Evolutionary conservation across 768 basidiomycete species (phyloP), one percentile per base, ranked within the genome.

Genomic region (Mycena kentingensis): DNA sequence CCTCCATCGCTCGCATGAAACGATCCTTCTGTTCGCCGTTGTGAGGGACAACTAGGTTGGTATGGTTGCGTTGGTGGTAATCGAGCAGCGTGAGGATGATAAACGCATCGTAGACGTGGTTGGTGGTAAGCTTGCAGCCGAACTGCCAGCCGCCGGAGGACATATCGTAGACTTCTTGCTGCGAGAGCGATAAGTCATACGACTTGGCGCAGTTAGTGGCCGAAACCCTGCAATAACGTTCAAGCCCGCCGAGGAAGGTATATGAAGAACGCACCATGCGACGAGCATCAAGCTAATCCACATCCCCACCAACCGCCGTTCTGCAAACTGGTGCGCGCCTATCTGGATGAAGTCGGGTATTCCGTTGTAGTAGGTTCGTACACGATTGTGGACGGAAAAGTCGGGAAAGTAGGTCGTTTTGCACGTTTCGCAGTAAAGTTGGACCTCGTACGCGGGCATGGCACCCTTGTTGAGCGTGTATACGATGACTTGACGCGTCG

Each of bases 71-170:
- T 6, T 55, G 5, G 13, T 51, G 36, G 41, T 69, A 62, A 10
- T 70, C 57, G n/a, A 72, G 63, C 2, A 70, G 59, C 1, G 64
- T 51, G 13, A 58, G n/a, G 4, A 66, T 57, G 21, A 68, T 38
- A 41, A 69, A 71, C 1, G 52, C 64, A 55, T 67, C 63, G 63
- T 65, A 71, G 15, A 70, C 61, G 28, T 68, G 64, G 19, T 67
- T 60, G 0, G 59, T 62, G 0, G 58, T 51, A 8, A 66, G 54
- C 3, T 18, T 11, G 8, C 15, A 26, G 34, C 54, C 6, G 34
- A 70, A 61, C 22, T 60, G 39, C 66, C 65, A 70, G 7, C 53
- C 59, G 11, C 22, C 42, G 10, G 43, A 32, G 15, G 27, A 25
- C 5, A 63, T 28, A 35, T 35, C n/a, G 19, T 41, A n/a, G 3